phyloP scores from a whole-genome alignment of 1,284 basidiomycete genomes.

The Sanghuangporus weigelae region DNA sequence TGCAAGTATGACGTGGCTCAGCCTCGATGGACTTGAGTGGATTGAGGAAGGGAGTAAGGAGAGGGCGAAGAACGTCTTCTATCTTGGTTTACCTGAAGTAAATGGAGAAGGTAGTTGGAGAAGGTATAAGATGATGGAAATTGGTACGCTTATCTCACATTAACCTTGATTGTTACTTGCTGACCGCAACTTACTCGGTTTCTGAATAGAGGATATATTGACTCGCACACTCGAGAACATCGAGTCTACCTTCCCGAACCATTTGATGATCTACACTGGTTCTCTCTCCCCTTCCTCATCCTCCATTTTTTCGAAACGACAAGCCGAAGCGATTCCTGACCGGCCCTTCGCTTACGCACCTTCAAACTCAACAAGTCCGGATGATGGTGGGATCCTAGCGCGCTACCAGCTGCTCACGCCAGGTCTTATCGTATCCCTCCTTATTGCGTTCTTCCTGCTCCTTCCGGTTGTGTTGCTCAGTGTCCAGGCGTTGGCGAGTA shows the following conservation, averaged over 20 bases:
- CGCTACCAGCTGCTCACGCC: constrained; percentile 78
- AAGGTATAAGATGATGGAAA: constrained; percentile 41
- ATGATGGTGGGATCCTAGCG: constrained; percentile 57
- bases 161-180: background rate
- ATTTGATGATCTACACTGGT: constrained; percentile 63
- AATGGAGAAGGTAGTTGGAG: constrained; percentile 36
- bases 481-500: constrained; percentile 65
- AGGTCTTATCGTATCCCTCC: constrained; percentile 65
- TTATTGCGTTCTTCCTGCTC: constrained; percentile 67
- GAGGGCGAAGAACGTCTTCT: constrained; percentile 49
- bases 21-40: constrained; percentile 20
- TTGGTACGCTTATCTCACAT: constrained; percentile 38
- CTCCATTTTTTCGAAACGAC: constrained; percentile 30
- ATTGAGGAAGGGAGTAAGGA: constrained; percentile 28
- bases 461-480: constrained; percentile 66
- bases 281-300: constrained; percentile 26
- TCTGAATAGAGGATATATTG: constrained; percentile 24
- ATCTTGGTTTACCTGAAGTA: constrained; percentile 49
- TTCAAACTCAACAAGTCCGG: constrained; percentile 31
- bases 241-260: constrained; percentile 44
- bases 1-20: constrained; percentile 25
- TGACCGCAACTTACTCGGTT: background rate
- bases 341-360: constrained; percentile 19
- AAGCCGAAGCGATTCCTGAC: constrained; percentile 25
- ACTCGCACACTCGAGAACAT: constrained; percentile 44